A percentile compares a stretch with the other conserved stretches of the same genome.
phyloP scores from a whole-genome alignment of 208 protist genomes.

The Acanthamoeba lugdunensis region DNA sequence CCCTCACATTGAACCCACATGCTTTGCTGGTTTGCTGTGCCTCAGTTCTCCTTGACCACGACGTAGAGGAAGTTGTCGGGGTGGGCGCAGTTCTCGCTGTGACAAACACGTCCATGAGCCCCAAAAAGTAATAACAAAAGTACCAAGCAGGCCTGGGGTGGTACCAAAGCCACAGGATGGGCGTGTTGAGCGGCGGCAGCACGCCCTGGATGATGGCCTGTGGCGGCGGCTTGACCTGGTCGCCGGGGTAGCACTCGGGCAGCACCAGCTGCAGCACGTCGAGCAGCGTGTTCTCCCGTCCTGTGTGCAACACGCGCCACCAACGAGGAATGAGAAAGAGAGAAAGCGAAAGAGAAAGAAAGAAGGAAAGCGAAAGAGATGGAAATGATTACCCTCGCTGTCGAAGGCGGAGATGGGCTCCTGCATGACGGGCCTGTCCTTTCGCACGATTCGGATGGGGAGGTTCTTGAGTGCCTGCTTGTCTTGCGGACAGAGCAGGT shows the following conservation, averaged over 20 bases:
- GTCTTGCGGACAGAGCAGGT: conserved; percentile 56
- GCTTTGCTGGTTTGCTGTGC: no score
- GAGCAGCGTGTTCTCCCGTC: conserved; percentile 2
- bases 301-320: background rate
- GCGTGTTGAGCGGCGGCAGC: conserved; percentile 57
- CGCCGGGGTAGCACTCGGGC: background rate
- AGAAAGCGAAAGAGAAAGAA: background rate
- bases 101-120: background rate
- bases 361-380: background rate
- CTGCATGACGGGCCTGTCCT: conserved; percentile 38
- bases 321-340: background rate
- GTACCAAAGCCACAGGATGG: conserved; percentile 40
- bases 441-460: conserved; percentile 35
- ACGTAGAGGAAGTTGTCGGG: conserved; percentile 69
- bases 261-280: conserved; percentile 65
- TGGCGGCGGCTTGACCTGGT: background rate
- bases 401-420: conserved; percentile 39
- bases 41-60: conserved; percentile 35
- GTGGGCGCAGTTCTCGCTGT: conserved; percentile 57
- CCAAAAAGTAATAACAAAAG: background rate
- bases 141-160: background rate
- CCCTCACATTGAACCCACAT: no score
- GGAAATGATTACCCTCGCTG: conserved; percentile 7
- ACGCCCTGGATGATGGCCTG: conserved; percentile 49
- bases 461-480: conserved; percentile 18